Percentiles rank a stretch among this genome's conserved stretches.
These are phyloP conservation scores for Serendipita vermifera DNA, from an alignment of 768 basidiomycete genomes.

Conservation along the genomic window DNA sequence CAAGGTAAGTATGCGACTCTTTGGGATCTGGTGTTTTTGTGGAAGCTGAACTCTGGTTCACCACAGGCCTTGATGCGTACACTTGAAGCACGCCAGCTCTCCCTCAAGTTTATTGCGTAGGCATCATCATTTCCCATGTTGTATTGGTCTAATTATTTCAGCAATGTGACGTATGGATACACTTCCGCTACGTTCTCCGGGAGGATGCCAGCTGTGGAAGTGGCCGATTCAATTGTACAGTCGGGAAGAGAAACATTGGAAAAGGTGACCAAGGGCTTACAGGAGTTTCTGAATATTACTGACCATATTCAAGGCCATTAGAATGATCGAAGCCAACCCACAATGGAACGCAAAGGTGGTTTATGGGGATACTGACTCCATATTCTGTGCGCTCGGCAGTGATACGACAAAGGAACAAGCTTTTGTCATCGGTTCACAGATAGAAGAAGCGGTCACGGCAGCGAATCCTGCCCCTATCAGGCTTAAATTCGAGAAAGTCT, in stretches of 20 bases:
- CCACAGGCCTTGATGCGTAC: slow-evolving; percentile 56
- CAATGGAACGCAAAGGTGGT: slow-evolving; percentile 91
- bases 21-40: not conserved
- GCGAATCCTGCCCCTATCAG: slow-evolving; percentile 85
- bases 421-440: slow-evolving; percentile 84
- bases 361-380: slow-evolving; percentile 95
- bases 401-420: slow-evolving; percentile 86
- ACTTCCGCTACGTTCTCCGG: slow-evolving; percentile 91
- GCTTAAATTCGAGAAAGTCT: slow-evolving; percentile 98
- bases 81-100: slow-evolving; percentile 81
- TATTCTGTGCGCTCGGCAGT: slow-evolving; percentile 89
- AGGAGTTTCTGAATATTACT: not conserved
- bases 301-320: slow-evolving; percentile 54
- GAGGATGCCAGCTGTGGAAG: slow-evolving; percentile 95
- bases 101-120: slow-evolving; percentile 73
- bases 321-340: slow-evolving; percentile 53
- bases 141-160: slow-evolving; percentile 17
- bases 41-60: slow-evolving; percentile 1
- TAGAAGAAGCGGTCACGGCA: slow-evolving; percentile 74
- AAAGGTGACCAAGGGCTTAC: slow-evolving; percentile 40
- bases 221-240: slow-evolving; percentile 96
- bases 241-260: slow-evolving; percentile 91
- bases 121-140: not conserved
- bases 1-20: slow-evolving; percentile 40
- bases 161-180: slow-evolving; percentile 93